phyloP scores from a whole-genome alignment of 1,139 yeast genomes.

The Geotrichum citri-aurantii region DNA sequence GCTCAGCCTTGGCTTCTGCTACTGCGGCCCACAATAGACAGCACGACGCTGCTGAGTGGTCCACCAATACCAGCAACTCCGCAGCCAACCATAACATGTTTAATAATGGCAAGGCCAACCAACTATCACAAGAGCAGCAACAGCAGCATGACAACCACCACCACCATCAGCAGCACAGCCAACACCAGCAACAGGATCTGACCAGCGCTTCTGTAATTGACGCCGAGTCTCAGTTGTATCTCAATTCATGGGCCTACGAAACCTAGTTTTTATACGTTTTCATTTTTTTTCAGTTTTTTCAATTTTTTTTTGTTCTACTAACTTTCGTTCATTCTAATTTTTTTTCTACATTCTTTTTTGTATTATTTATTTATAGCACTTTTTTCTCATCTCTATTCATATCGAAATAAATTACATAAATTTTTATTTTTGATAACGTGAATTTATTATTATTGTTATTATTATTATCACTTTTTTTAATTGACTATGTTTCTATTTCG shows the following conservation, averaged over 20 bases:
- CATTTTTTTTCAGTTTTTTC: constrained; percentile 1
- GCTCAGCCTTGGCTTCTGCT: background rate
- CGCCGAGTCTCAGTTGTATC: background rate
- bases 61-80: background rate
- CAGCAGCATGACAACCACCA: background rate
- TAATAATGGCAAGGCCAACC: background rate
- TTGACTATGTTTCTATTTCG: constrained; percentile 1
- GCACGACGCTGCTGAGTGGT: background rate
- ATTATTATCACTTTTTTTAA: no score
- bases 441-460: background rate
- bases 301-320: constrained; percentile 3
- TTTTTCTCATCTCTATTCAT: background rate
- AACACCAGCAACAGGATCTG: background rate
- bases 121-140: no score
- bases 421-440: no score
- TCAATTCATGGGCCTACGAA: constrained; percentile 1
- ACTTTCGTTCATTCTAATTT: constrained; percentile 13
- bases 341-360: constrained; percentile 5
- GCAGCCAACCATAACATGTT: background rate
- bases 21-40: background rate
- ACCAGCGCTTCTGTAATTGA: background rate
- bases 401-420: no score
- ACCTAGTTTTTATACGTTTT: background rate
- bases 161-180: background rate
- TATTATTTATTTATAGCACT: constrained; percentile 14